Evolutionary conservation across 2,329 filamentous ascomycete species (phyloP), one percentile per base, ranked within the genome.

Genomic region (Venturiaceae sp.): DNA sequence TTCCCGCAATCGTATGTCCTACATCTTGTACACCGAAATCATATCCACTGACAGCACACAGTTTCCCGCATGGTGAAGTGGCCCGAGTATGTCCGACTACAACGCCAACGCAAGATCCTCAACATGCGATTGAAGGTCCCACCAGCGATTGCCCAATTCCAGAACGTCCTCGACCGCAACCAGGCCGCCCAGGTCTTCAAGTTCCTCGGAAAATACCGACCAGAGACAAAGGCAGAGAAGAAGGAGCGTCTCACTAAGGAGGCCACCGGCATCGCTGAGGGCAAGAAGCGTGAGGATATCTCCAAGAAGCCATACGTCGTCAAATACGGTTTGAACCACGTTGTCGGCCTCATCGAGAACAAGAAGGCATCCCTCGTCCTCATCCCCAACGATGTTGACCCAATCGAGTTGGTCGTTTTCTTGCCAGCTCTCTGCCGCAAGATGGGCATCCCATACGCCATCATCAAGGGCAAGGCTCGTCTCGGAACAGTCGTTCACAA

Each of bases 241-340:
- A 99, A 97, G 87, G 95, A 99, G 83, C 91, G 94, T 80, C 84
- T 99, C 66, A 85, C 89, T 77, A 91, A 96, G 85, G 94, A 99
- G 85, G 94, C 95, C 66, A 96, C 92, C 70, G 95, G 94, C 72
- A 85, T 99, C 76, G 86, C 91, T 76, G 92, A 97, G 79, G 94
- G 95, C 78, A 96, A 97, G 89, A 99, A 97, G 89, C 97, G 97
- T 89, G 95, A 99, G 85, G 92, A 96, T 72, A 92, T 95, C 75
- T 90, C 85, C 88, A 97, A 97, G 90, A 99, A 99, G 89, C 94
- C 94, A 72, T 99, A 96, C 81, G 81, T 88, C 67, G 92, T 94
- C 84, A 99, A 99, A 87, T 99, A 96, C 80, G 94, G 94, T 82
- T 87, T 99, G 72, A 99, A 99, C 88, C 94, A 99, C 84, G 94